Base-by-base conservation (phyloP, 2,329 filamentous ascomycete species). In the Cercospora sesami region DNA sequence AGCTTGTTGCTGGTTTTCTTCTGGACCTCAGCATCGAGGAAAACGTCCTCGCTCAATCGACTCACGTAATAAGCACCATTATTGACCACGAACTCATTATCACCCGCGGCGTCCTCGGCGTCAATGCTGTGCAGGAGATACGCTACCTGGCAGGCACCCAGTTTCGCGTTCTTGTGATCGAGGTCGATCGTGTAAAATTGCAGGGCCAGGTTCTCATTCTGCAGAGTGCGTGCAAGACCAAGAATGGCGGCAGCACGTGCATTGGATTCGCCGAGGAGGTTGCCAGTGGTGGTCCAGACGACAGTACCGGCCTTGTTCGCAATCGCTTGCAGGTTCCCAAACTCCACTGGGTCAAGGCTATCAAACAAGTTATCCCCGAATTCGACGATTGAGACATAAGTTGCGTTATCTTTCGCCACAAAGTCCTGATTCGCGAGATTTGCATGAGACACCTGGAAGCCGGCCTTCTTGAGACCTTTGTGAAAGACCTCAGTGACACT, bases 1-100 rank as follows among this genome's bases (percentile, higher is more conserved):
- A 28, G 48, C 14, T 53, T 28, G 48, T 53, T 53, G 48, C 48
- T 28, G 48, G 72, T 28, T 75, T 76, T 61, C 48, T 53, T 53
- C 48, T 53, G 48, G 23, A 28, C 14, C 23, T 53, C 48, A 53
- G 48, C 23, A n/a, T 53, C 48, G 48, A 53, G 48, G 2, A 23
- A 28, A 23, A 4, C 23, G 23, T 53, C 48, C 48, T 53, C 48
- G 26, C 48, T 28, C 48, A 53, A 26, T 7, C 48, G 48, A 23
- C 48, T 53, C 23, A 53, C 48, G 23, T 53, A 53, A 16, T 53
- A 53, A 28, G 48, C 48, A 53, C 48, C 48, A n/a, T 28, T 26
- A 14, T 53, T 53, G 48, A 53, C 48, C 48, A 53, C 48, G 12
- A 53, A 53, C 7, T 53, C 48, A 7, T 53, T 53, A 26, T 53